Percentiles rank a stretch among this genome's conserved stretches.
These are phyloP conservation scores for Mrakia gelida DNA, from an alignment of 768 basidiomycete genomes.

Conservation along the genomic window DNA sequence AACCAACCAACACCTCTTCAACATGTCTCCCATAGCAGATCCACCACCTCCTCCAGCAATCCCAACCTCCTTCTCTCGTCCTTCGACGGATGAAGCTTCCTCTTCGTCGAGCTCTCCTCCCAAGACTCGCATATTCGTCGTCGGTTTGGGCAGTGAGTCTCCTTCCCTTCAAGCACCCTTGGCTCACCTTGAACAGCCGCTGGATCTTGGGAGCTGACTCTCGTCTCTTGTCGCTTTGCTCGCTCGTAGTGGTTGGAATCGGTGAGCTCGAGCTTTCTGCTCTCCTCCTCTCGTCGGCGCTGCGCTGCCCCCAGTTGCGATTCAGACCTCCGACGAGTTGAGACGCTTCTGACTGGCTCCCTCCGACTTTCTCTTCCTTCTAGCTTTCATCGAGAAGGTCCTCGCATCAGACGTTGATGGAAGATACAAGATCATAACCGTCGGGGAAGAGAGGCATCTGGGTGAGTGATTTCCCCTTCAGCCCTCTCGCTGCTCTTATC, in stretches of 20 bases:
- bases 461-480: constrained; percentile 8
- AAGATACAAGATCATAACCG: constrained; percentile 56
- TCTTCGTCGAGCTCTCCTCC: constrained; percentile 8
- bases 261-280: constrained; percentile 42
- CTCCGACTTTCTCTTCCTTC: background rate
- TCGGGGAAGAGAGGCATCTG: constrained; percentile 49
- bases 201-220: background rate
- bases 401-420: constrained; percentile 52
- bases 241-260: constrained; percentile 53
- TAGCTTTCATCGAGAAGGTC: constrained; percentile 67
- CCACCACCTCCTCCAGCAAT: background rate
- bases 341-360: background rate
- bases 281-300: background rate
- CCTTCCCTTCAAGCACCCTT: background rate
- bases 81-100: background rate
- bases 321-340: too few species aligned
- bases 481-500: background rate
- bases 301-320: too few species aligned
- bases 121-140: constrained; percentile 44
- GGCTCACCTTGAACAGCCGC: too few species aligned
- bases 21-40: background rate
- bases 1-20: too few species aligned
- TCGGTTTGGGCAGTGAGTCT: constrained; percentile 51
- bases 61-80: background rate
- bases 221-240: background rate